A percentile compares a stretch with the other conserved stretches of the same genome.
These are phyloP conservation scores for Rubroboletus satanas DNA, from an alignment of 768 basidiomycete species.

Conservation along the genomic window DNA sequence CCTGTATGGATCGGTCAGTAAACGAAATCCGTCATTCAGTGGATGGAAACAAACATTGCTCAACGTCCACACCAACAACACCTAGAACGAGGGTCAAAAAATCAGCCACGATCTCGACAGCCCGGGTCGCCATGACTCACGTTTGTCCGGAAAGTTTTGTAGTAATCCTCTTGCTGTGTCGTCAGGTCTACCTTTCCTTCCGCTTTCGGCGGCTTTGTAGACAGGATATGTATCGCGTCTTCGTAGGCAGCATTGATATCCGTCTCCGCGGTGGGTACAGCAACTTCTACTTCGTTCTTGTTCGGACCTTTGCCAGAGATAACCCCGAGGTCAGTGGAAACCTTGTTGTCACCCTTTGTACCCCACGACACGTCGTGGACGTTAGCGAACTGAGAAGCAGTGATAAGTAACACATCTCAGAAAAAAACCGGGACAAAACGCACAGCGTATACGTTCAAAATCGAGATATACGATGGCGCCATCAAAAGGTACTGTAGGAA, in stretches of 20 bases:
- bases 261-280: slow-evolving; percentile 79
- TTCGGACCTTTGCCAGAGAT: slow-evolving; percentile 56
- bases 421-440: slow-evolving; percentile 3
- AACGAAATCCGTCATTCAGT: not conserved
- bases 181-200: slow-evolving; percentile 57
- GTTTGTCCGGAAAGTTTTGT: slow-evolving; percentile 86
- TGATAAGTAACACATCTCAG: not conserved
- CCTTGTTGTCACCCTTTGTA: slow-evolving; percentile 91
- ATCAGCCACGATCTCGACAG: slow-evolving; percentile 9
- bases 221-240: slow-evolving; percentile 81
- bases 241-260: slow-evolving; percentile 90
- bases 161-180: slow-evolving; percentile 81
- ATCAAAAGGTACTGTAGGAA: slow-evolving; percentile 91
- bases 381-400: slow-evolving; percentile 61
- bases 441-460: slow-evolving; percentile 88
- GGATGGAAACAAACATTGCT: slow-evolving; percentile 59
- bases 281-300: slow-evolving; percentile 82
- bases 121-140: slow-evolving; percentile 30
- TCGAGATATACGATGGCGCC: slow-evolving; percentile 91
- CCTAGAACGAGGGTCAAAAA: slow-evolving; percentile 34
- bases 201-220: slow-evolving; percentile 71
- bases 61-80: slow-evolving; percentile 84
- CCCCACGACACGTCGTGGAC: slow-evolving; percentile 95
- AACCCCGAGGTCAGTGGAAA: slow-evolving; percentile 79
- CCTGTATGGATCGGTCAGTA: slow-evolving; percentile 36